Evolutionary conservation across 2,329 filamentous ascomycete species (phyloP), one percentile per base, ranked within the genome.

Genomic region (Penicillium sp.): DNA sequence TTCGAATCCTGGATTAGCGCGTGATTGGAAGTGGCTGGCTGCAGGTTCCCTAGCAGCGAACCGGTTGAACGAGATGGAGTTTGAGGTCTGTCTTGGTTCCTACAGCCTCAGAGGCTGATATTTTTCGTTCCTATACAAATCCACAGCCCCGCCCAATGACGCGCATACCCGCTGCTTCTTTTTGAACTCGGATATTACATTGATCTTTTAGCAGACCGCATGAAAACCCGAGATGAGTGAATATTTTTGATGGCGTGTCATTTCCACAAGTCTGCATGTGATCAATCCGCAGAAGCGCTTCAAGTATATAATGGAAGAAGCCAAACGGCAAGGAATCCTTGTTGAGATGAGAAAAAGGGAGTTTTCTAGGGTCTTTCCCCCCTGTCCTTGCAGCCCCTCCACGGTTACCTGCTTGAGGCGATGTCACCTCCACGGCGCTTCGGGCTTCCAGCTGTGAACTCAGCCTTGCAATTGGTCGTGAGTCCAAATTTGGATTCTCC

Each of bases 21-120:
- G 67, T 70, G 69, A 70, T 71, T 58, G 30, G 58, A 51, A 28
- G 54, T 65, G 69, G 64, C 47, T 65, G 59, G 64, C 60, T 71
- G 68, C 69, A 71, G 62, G 35, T 11, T 40, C 12, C 46, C 22
- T 16, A 49, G 30, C 30, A 54, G 30, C 25, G 51, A 54, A 41
- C 45, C 9, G 26, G 28, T 49, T 30, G 19, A 41, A 48, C 44
- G 35, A 40, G 19, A 45, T 19, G 26, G 26, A 25, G 37, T 17
- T 43, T 33, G 19, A n/a, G 19, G 5, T 33, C 12, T 36, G 16
- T 33, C 28, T 35, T 19, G 12, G 35, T 38, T 19, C 26, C 48
- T 43, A 26, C 16, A n/a, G 17, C 25, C 40, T 12, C n/a, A 28
- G 38, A 45, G n/a, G 38, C 40, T 28, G 49, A 51, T 22, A 37